These are phyloP conservation scores for Cladosporium austrohemisphaericum DNA, from an alignment of 2,329 filamentous ascomycete genomes.

Conservation along the genomic window DNA sequence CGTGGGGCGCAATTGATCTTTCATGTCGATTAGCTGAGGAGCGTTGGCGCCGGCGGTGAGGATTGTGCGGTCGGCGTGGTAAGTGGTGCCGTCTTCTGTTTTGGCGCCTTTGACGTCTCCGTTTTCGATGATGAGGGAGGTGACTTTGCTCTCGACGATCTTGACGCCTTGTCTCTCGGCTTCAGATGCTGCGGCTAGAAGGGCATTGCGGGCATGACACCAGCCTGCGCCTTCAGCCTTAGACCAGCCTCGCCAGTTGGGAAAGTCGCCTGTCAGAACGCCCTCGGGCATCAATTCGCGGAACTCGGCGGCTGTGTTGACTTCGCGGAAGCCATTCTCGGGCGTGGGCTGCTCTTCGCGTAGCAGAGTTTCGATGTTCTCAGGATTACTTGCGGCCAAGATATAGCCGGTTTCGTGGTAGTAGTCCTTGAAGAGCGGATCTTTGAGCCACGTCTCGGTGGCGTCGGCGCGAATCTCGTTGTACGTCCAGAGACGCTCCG, in stretches of 20 bases:
- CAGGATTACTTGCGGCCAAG: constrained; percentile 42
- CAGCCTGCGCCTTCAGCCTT: constrained; percentile 48
- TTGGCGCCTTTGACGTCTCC: constrained; percentile 42
- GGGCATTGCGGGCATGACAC: constrained; percentile 51
- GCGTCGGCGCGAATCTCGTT: constrained; percentile 33
- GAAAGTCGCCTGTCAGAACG: constrained; percentile 49
- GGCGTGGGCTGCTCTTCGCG: constrained; percentile 22
- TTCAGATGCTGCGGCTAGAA: constrained; percentile 45
- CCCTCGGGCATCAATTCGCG: constrained; percentile 50
- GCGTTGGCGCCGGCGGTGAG: constrained; percentile 50
- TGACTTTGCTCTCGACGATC: constrained; percentile 45
- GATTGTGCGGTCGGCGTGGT: constrained; percentile 45
- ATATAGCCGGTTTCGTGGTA: constrained; percentile 49
- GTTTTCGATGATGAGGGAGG: constrained; percentile 35
- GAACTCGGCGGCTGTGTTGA: constrained; percentile 47
- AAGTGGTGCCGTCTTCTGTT: constrained; percentile 40
- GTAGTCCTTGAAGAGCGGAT: constrained; percentile 41
- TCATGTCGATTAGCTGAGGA: constrained; percentile 47
- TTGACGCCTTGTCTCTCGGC: constrained; percentile 45
- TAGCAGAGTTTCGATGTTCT: constrained; percentile 29
- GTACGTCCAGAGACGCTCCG: constrained; percentile 9
- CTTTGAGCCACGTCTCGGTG: constrained; percentile 42
- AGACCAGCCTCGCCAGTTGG: constrained; percentile 50
- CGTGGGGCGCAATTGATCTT: constrained; percentile 52
- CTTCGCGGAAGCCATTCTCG: constrained; percentile 23